Conservation (phyloP, 2,329 filamentous ascomycete genomes). For the Fusarium palustre region DNA sequence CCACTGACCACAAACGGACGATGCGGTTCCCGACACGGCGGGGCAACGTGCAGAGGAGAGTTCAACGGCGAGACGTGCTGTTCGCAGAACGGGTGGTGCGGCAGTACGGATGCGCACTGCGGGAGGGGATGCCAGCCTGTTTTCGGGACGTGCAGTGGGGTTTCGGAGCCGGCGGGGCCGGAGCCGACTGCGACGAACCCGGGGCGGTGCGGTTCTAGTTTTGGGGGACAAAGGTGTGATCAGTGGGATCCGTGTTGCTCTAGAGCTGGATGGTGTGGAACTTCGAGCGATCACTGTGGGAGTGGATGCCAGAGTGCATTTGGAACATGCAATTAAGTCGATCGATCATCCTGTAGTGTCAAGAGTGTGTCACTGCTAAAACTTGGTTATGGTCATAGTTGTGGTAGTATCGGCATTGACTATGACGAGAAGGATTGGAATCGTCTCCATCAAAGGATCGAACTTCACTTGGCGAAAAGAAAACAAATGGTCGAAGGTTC, state of each 20-base stretch:
- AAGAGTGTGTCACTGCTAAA: neutral
- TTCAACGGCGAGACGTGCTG: slow-evolving; percentile 40
- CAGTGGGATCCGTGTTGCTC: slow-evolving; percentile 49
- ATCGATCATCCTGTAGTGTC: neutral
- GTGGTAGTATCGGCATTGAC: neutral
- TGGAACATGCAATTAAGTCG: slow-evolving; percentile 42
- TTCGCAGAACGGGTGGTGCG: slow-evolving; percentile 51
- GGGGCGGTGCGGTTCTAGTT: slow-evolving; percentile 47
- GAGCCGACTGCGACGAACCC: slow-evolving; percentile 28
- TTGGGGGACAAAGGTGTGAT: slow-evolving; percentile 43
- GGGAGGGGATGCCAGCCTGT: slow-evolving; percentile 54
- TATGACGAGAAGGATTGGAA: neutral
- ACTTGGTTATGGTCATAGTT: neutral
- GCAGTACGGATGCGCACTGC: slow-evolving; percentile 56
- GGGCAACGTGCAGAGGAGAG: slow-evolving; percentile 38
- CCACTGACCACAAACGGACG: slow-evolving; percentile 41
- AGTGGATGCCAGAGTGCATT: slow-evolving; percentile 53
- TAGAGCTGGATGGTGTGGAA: slow-evolving; percentile 53
- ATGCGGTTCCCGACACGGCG: slow-evolving; percentile 40
- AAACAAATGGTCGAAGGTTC: neutral
- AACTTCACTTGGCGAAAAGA: neutral
- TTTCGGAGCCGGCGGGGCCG: slow-evolving; percentile 28
- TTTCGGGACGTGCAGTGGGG: slow-evolving; percentile 46
- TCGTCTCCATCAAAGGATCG: slow-evolving; percentile 2
- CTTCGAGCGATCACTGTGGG: slow-evolving; percentile 54